Evolutionary conservation across 805 yeast species (phyloP).

Genomic region (Wickerhamiella slavikovae): DNA sequence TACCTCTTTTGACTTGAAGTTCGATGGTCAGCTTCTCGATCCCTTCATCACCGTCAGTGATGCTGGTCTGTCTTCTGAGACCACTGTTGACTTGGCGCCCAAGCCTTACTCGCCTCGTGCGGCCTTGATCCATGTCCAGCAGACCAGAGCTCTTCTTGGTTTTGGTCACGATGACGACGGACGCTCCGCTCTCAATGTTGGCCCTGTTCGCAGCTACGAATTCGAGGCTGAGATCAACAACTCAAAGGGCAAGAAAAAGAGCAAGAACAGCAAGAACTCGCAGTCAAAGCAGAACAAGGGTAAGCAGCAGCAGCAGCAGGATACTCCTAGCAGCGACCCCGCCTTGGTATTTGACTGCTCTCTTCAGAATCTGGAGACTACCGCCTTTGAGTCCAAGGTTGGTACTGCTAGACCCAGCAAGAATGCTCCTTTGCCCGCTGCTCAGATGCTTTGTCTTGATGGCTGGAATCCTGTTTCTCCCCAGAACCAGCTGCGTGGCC

Average conservation of each 20-base stretch:
- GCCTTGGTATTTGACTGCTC: not conserved
- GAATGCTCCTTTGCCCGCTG: constrained; percentile 16
- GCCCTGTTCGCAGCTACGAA: constrained; percentile 11
- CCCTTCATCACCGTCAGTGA: constrained; percentile 14
- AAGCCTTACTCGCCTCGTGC: constrained; percentile 39
- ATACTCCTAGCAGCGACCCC: not conserved
- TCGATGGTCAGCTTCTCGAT: constrained; percentile 19
- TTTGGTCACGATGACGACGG: constrained; percentile 19
- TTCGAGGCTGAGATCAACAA: constrained; percentile 15
- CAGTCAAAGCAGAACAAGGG: constrained; percentile 6
- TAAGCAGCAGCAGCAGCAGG: constrained; percentile 8
- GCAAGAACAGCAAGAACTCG: constrained; percentile 5
- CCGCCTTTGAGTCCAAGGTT: not conserved
- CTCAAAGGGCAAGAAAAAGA: constrained; percentile 1
- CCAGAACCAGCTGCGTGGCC: constrained; percentile 43
- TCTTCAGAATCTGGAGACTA: not conserved
- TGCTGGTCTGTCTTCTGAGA: constrained; percentile 17
- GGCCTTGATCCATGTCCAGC: constrained; percentile 40
- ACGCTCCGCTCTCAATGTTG: constrained; percentile 9
- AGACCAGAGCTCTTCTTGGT: constrained; percentile 41
- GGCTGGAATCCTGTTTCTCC: constrained; percentile 77
- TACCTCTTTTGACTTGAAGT: constrained; percentile 35
- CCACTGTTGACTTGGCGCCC: constrained; percentile 28
- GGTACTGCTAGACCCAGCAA: constrained; percentile 2
- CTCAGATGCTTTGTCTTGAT: constrained; percentile 46